These are phyloP conservation scores for Fusarium setosum DNA, from an alignment of 2,329 filamentous ascomycete genomes.

Conservation along the genomic window DNA sequence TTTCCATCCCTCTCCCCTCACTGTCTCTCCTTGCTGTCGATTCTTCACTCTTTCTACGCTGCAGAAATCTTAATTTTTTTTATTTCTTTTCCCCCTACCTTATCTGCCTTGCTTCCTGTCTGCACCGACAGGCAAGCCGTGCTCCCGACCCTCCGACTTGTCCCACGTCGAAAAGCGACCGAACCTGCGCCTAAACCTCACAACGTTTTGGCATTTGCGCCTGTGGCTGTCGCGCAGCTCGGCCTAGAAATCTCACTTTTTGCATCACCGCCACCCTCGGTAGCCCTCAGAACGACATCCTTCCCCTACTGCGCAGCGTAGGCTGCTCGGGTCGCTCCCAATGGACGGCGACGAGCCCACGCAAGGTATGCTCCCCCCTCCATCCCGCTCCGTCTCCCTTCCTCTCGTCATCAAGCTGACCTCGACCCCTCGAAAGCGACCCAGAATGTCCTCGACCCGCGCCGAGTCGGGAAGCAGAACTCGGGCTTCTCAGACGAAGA, in stretches of 20 bases:
- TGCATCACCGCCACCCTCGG: slow-evolving; percentile 9
- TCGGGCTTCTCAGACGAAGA: slow-evolving; percentile 87
- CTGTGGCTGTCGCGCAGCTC: slow-evolving; percentile 17
- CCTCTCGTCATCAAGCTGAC: slow-evolving; percentile 29
- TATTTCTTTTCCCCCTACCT: slow-evolving; percentile 5
- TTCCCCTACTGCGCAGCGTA: slow-evolving; percentile 38
- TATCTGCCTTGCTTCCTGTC: background rate
- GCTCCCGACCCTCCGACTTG: slow-evolving; percentile 8
- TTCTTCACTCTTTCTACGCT: slow-evolving; percentile 13
- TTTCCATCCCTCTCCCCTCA: slow-evolving; percentile 25
- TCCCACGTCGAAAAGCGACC: slow-evolving; percentile 22
- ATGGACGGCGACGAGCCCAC: slow-evolving; percentile 59
- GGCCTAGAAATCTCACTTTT: slow-evolving; percentile 3
- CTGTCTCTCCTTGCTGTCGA: slow-evolving; percentile 29
- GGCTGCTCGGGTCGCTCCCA: slow-evolving; percentile 48
- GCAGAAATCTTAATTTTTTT: background rate
- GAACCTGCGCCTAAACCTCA: slow-evolving; percentile 12
- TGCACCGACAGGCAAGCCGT: background rate
- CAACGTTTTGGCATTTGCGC: slow-evolving; percentile 21
- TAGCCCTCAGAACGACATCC: slow-evolving; percentile 26
- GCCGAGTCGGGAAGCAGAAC: slow-evolving; percentile 81
- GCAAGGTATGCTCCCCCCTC: slow-evolving; percentile 48
- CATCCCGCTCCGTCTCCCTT: background rate
- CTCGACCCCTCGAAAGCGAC: slow-evolving; percentile 64
- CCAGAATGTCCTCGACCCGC: slow-evolving; percentile 83